These are phyloP conservation scores for Kodamaea kaohsiungensis DNA, from an alignment of 805 yeast genomes.

Conservation along the genomic window DNA sequence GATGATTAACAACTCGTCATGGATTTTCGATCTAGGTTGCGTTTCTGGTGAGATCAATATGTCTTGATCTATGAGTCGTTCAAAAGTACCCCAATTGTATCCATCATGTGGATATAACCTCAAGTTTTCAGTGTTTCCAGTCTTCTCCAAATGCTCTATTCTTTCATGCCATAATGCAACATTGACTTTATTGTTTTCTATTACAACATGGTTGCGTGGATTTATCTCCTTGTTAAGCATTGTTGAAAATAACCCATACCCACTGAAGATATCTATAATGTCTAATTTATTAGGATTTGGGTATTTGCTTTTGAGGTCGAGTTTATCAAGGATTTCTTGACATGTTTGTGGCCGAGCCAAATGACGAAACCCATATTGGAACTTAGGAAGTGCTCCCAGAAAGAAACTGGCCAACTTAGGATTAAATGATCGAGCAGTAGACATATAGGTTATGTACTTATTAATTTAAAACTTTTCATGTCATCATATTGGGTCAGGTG, in stretches of 20 bases:
- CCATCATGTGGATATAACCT: slow-evolving; percentile 49
- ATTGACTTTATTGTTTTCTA: slow-evolving; percentile 50
- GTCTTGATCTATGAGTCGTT: slow-evolving; percentile 45
- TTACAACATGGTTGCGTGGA: slow-evolving; percentile 64
- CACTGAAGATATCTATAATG: slow-evolving; percentile 62
- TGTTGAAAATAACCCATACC: slow-evolving; percentile 60
- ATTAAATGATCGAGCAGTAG: slow-evolving; percentile 20
- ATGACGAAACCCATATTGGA: slow-evolving; percentile 22
- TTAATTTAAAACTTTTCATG: background rate
- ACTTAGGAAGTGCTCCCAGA: slow-evolving; percentile 17
- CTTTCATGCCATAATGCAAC: slow-evolving; percentile 29
- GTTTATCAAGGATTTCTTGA: slow-evolving; percentile 46
- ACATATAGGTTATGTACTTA: background rate
- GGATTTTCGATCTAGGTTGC: slow-evolving; percentile 40
- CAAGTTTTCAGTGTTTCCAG: slow-evolving; percentile 33
- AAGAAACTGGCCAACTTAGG: slow-evolving; percentile 28
- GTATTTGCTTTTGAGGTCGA: slow-evolving; percentile 42
- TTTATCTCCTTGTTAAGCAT: slow-evolving; percentile 58
- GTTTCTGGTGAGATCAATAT: slow-evolving; percentile 37
- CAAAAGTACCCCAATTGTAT: slow-evolving; percentile 66
- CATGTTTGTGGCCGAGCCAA: slow-evolving; percentile 23
- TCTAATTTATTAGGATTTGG: slow-evolving; percentile 41
- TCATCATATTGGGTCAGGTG: slow-evolving; percentile 1
- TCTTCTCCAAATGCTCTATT: slow-evolving; percentile 21
- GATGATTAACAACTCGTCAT: slow-evolving; percentile 55